Conservation (phyloP, 768 basidiomycete genomes). For the Coprinopsis marcescibilis region DNA sequence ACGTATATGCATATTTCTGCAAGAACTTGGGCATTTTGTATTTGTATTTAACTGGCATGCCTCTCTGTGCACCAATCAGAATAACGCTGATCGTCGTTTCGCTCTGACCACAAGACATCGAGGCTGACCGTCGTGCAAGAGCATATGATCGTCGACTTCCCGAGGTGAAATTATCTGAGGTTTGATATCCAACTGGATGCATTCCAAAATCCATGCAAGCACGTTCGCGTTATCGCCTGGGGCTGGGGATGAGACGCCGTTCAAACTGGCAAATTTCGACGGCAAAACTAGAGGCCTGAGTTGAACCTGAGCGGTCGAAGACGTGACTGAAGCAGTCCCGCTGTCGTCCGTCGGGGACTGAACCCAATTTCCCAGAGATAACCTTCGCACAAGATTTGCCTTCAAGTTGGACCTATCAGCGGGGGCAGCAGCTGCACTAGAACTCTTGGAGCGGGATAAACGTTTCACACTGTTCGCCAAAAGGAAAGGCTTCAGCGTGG, state of each 20-base stretch:
- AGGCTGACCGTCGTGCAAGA: conserved; percentile 6
- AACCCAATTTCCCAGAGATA: conserved; percentile 7
- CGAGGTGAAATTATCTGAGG: conserved; percentile 2
- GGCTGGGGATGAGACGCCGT: not conserved
- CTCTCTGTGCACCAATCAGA: no score
- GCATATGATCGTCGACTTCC: conserved; percentile 5
- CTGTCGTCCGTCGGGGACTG: not conserved
- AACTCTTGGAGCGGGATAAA: not conserved
- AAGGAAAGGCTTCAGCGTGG: conserved; percentile 5
- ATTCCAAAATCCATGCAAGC: conserved; percentile 9
- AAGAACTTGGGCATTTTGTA: no score
- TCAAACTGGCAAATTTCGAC: not conserved
- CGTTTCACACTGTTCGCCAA: not conserved
- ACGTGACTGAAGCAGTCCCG: not conserved
- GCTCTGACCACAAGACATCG: conserved; percentile 8
- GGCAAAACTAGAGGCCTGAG: conserved; percentile 1
- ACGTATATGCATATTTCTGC: no score
- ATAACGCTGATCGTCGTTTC: conserved; percentile 8
- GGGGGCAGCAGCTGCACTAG: no score
- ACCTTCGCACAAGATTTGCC: not conserved
- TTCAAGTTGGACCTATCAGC: not conserved
- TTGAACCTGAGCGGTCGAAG: not conserved
- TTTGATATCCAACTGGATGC: conserved; percentile 7
- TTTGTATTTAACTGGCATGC: no score
- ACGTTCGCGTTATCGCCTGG: conserved; percentile 1